Percentiles rank a stretch among this genome's conserved stretches.
Conservation (phyloP, 2,329 filamentous ascomycete genomes). For the Akanthomyces muscarius region DNA sequence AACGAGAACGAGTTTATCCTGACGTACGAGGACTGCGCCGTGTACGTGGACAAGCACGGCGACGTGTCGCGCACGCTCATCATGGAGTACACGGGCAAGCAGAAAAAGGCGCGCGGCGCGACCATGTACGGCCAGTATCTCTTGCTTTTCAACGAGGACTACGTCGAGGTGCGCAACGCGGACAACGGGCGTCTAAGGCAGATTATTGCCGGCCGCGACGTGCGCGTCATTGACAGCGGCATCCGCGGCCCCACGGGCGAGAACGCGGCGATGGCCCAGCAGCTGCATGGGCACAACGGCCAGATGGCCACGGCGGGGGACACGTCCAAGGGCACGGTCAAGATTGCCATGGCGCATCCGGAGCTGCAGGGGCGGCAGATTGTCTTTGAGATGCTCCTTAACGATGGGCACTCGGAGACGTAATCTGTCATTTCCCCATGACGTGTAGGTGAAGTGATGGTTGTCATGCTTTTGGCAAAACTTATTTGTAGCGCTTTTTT, state of each 20-base stretch:
- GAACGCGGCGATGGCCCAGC: slow-evolving; percentile 34
- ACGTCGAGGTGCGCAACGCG: slow-evolving; percentile 94
- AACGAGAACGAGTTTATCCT: slow-evolving; percentile 90
- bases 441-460: neutral
- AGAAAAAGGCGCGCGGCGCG: slow-evolving; percentile 71
- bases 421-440: slow-evolving; percentile 16
- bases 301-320: slow-evolving; percentile 36
- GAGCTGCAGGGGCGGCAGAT: slow-evolving; percentile 80
- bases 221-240: slow-evolving; percentile 85
- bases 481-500: neutral
- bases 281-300: slow-evolving; percentile 33
- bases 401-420: slow-evolving; percentile 69
- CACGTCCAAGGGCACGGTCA: slow-evolving; percentile 70
- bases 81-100: slow-evolving; percentile 97
- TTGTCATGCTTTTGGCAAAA: neutral
- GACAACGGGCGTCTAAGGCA: slow-evolving; percentile 91
- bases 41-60: slow-evolving; percentile 97
- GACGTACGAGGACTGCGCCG: slow-evolving; percentile 91
- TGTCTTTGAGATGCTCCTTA: slow-evolving; percentile 86
- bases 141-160: slow-evolving; percentile 90
- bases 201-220: slow-evolving; percentile 87
- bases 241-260: slow-evolving; percentile 58
- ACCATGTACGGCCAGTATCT: slow-evolving; percentile 91
- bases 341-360: slow-evolving; percentile 93
- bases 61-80: slow-evolving; percentile 91